Evolutionary conservation across 345 rosid genomes (phyloP).

Genomic region (Gossypium thurberi): DNA sequence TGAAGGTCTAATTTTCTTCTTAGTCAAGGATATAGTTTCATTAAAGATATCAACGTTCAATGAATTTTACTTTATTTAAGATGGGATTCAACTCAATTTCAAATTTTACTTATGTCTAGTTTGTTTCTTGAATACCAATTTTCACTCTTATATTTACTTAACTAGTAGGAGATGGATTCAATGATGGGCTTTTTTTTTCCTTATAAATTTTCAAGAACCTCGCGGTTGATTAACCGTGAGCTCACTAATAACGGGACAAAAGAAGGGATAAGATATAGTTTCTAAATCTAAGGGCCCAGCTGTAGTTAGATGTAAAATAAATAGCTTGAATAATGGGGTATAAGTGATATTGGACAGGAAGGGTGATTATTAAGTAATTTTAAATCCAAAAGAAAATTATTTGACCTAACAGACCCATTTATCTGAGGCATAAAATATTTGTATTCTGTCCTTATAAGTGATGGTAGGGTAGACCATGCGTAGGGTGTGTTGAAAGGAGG

Average conservation of each 20-base stretch:
- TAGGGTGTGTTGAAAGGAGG: background rate
- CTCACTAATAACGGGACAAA: too few species aligned
- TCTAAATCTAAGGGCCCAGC: background rate
- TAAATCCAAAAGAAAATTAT: background rate
- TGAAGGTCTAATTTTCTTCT: background rate
- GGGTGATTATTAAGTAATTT: background rate
- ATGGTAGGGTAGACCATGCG: background rate
- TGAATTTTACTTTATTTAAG: too few species aligned
- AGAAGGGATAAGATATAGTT: too few species aligned
- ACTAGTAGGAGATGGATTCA: too few species aligned
- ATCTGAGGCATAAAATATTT: background rate
- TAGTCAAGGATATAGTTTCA: too few species aligned
- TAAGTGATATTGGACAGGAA: background rate
- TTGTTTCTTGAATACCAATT: background rate
- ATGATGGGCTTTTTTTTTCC: too few species aligned
- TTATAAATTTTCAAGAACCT: too few species aligned
- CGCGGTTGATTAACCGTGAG: too few species aligned
- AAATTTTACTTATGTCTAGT: background rate
- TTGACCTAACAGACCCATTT: background rate
- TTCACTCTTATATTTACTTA: background rate
- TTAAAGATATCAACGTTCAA: too few species aligned
- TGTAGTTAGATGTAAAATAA: background rate
- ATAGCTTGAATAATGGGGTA: background rate
- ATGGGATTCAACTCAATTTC: too few species aligned
- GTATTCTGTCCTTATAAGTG: background rate